Evolutionary conservation across 805 yeast species (phyloP).

Genomic region (Candida germanica): DNA sequence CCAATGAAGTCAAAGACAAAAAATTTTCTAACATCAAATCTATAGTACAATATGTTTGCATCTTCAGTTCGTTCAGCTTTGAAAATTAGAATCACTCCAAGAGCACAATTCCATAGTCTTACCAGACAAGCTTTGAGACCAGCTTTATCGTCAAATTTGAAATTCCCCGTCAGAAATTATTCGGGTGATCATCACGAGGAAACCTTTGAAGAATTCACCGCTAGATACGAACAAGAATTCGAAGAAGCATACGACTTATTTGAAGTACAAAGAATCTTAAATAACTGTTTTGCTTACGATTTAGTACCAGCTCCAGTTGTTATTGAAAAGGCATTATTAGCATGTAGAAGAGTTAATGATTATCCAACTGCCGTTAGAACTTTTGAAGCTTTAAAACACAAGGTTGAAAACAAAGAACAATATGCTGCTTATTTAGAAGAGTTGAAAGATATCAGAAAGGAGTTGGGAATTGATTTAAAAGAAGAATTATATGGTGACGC

Average conservation of each 20-base stretch:
- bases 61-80: conserved; percentile 42
- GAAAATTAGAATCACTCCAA: conserved; percentile 30
- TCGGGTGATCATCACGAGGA: conserved; percentile 83
- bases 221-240: conserved; percentile 90
- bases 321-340: conserved; percentile 91
- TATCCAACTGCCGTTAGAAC: conserved; percentile 98
- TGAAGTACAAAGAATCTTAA: conserved; percentile 77
- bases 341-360: conserved; percentile 98
- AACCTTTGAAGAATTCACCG: conserved; percentile 91
- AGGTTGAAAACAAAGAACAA: conserved; percentile 92
- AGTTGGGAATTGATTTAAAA: conserved; percentile 88
- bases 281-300: conserved; percentile 98
- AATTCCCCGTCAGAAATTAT: conserved; percentile 42
- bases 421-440: conserved; percentile 95
- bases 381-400: conserved; percentile 93
- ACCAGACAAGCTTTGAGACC: conserved; percentile 9
- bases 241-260: conserved; percentile 54
- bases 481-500: conserved; percentile 67
- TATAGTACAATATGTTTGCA: conserved; percentile 27
- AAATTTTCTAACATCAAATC: conserved; percentile 12
- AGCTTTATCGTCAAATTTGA: neutral
- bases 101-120: conserved; percentile 14
- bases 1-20: conserved; percentile 16
- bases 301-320: conserved; percentile 98
- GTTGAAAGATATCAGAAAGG: conserved; percentile 85